phyloP scores from a whole-genome alignment of 2,329 filamentous ascomycete genomes.

The Diaporthe aspalathi region DNA sequence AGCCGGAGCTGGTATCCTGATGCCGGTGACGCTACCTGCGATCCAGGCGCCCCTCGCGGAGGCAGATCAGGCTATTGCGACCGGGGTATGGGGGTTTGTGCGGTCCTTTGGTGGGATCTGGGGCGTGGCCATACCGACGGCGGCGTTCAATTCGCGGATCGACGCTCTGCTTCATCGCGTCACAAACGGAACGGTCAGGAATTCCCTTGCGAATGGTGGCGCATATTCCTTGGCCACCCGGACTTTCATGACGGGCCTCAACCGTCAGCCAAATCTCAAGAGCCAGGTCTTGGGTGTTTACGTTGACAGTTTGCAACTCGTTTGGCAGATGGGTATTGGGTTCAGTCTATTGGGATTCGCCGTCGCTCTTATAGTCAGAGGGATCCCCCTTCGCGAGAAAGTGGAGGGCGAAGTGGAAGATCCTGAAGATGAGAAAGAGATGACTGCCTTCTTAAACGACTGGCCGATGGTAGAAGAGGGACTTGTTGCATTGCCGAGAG shows the following conservation, averaged over 20 bases:
- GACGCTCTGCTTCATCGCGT: background rate
- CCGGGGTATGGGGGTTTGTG: constrained; percentile 56
- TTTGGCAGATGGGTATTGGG: constrained; percentile 14
- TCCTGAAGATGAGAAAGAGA: background rate
- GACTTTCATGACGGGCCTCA: background rate
- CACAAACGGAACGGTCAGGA: background rate
- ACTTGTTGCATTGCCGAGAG: background rate
- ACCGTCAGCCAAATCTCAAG: constrained; percentile 15
- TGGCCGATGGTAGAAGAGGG: background rate
- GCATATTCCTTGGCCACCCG: constrained; percentile 11
- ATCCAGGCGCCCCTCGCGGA: constrained; percentile 53
- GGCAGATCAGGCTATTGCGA: constrained; percentile 49
- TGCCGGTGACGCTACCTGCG: constrained; percentile 55
- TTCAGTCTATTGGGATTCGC: constrained; percentile 13
- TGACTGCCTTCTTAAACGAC: background rate
- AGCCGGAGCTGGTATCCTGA: constrained; percentile 53
- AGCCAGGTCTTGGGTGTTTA: background rate
- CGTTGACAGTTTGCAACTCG: background rate
- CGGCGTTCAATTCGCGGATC: constrained; percentile 49
- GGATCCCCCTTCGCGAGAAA: constrained; percentile 13
- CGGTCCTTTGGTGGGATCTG: constrained; percentile 58
- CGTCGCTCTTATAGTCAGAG: constrained; percentile 14
- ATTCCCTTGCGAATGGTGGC: background rate
- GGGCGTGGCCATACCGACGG: constrained; percentile 57
- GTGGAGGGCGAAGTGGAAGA: constrained; percentile 33